Evolutionary conservation across 2,329 filamentous ascomycete species (phyloP).

Genomic region (Colletotrichum somersetense): DNA sequence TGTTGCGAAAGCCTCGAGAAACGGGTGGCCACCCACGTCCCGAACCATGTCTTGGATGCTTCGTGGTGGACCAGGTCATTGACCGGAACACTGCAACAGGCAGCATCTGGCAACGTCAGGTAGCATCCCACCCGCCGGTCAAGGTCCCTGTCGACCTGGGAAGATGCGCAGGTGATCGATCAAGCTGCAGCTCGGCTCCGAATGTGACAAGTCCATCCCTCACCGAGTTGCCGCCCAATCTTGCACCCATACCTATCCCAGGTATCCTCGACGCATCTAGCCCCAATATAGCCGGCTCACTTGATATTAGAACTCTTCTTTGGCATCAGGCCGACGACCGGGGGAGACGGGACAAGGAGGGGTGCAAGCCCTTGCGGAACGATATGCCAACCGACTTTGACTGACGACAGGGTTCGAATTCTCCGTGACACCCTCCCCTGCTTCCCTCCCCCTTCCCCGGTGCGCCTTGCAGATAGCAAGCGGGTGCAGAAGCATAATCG

Average conservation of each 20-base stretch:
- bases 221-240: conserved; percentile 13
- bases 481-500: conserved; percentile 24
- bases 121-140: conserved; percentile 35
- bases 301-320: background rate
- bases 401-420: conserved; percentile 33
- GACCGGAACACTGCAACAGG: conserved; percentile 36
- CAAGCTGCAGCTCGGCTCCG: conserved; percentile 24
- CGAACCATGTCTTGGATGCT: background rate
- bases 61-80: conserved; percentile 24
- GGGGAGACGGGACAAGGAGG: background rate
- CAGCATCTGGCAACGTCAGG: conserved; percentile 17
- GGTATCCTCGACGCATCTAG: background rate
- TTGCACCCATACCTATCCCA: background rate
- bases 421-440: conserved; percentile 33
- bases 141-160: conserved; percentile 32
- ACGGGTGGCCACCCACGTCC: conserved; percentile 10
- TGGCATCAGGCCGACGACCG: background rate
- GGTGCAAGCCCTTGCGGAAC: background rate
- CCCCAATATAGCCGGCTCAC: background rate
- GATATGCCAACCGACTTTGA: background rate
- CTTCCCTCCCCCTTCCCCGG: background rate
- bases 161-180: conserved; percentile 39
- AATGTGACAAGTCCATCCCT: conserved; percentile 39
- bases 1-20: background rate
- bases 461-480: background rate